Evolutionary conservation across 1,139 yeast species (phyloP).

Genomic region (Kurtzmaniella quercitrusa): DNA sequence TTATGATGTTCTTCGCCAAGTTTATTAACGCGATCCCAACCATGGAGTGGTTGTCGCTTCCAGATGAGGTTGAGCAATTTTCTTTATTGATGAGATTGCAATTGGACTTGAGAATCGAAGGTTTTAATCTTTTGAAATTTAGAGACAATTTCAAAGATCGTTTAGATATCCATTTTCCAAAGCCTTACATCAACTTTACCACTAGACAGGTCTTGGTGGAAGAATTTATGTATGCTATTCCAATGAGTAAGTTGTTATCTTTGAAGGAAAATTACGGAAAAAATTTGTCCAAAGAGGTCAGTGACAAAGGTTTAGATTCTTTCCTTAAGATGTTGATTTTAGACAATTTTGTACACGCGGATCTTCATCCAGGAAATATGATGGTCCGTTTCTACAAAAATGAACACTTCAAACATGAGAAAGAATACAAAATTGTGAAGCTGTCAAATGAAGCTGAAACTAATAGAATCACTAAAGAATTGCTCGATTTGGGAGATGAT

Average conservation of each 20-base stretch:
- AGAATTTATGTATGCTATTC: conserved; percentile 77
- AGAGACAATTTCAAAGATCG: conserved; percentile 55
- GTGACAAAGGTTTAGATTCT: conserved; percentile 86
- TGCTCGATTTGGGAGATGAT: conserved; percentile 35
- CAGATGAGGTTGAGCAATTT: conserved; percentile 91
- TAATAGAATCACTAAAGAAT: conserved; percentile 42
- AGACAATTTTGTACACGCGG: conserved; percentile 94
- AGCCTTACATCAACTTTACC: conserved; percentile 63
- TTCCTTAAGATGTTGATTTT: conserved; percentile 87
- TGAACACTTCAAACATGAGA: conserved; percentile 40
- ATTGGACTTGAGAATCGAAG: conserved; percentile 86
- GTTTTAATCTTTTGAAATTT: conserved; percentile 70
- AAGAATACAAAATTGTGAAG: conserved; percentile 46
- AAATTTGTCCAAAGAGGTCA: conserved; percentile 66
- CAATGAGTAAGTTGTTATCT: conserved; percentile 65
- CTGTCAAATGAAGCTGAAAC: conserved; percentile 45
- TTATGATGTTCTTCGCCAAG: conserved; percentile 78
- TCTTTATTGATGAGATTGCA: conserved; percentile 82
- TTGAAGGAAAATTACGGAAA: conserved; percentile 42
- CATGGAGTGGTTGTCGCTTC: conserved; percentile 96
- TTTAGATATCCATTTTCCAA: conserved; percentile 75
- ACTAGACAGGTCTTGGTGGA: conserved; percentile 79
- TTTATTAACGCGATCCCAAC: conserved; percentile 73
- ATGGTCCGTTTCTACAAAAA: conserved; percentile 70
- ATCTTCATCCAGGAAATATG: conserved; percentile 94